phyloP scores from a whole-genome alignment of 1,284 basidiomycete genomes.

The Mycocalia duriaeana region DNA sequence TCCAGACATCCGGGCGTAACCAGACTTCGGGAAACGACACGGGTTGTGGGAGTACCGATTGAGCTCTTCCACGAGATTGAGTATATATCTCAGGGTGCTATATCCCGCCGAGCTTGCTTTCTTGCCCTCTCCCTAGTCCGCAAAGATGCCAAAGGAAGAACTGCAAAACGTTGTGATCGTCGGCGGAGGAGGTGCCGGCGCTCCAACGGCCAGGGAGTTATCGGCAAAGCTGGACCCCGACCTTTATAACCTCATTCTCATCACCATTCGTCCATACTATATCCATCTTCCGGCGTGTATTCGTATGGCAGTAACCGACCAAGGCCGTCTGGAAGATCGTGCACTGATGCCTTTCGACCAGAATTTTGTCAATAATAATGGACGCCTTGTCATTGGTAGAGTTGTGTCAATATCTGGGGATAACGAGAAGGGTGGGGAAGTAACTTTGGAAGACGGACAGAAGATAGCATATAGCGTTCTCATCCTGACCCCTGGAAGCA shows the following conservation, averaged over 20 bases:
- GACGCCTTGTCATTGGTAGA: constrained; percentile 35
- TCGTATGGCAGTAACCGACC: constrained; percentile 33
- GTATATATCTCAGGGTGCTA: no score
- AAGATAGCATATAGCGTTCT: constrained; percentile 43
- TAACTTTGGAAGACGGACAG: constrained; percentile 41
- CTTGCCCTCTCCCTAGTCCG: no score
- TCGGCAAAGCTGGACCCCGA: constrained; percentile 31
- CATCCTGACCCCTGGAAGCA: constrained; percentile 46
- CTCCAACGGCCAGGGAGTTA: constrained; percentile 27
- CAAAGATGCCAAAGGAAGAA: constrained; percentile 5
- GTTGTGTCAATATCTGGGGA: constrained; percentile 33
- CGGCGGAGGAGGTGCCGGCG: constrained; percentile 37
- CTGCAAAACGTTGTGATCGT: constrained; percentile 29
- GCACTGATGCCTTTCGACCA: constrained; percentile 41
- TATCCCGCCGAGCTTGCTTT: no score
- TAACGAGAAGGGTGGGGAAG: constrained; percentile 29
- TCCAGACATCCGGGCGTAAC: no score
- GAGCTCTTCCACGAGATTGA: no score
- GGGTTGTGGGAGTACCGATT: no score
- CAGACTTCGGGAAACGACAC: no score
- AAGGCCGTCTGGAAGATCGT: constrained; percentile 33
- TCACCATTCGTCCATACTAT: constrained; percentile 34
- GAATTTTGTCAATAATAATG: constrained; percentile 39
- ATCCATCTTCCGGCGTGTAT: constrained; percentile 32
- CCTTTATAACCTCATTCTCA: constrained; percentile 33